Conservation (phyloP, 257 asterid genomes). For the Hygrophila difformis region DNA sequence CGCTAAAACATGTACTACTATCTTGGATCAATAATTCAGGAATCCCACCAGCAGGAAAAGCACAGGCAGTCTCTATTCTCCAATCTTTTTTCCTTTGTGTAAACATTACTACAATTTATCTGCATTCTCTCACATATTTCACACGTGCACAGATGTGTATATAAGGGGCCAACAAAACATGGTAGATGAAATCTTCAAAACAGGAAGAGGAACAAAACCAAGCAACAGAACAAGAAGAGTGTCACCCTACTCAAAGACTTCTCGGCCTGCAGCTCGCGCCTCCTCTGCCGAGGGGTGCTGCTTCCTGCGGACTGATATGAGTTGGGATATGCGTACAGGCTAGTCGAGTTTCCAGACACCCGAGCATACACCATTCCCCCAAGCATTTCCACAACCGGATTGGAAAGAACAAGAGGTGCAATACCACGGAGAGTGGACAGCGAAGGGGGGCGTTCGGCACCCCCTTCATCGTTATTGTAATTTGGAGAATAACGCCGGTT, state of each 20-base stretch:
- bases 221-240: constrained; percentile 37
- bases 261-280: constrained; percentile 35
- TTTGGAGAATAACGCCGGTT: not conserved
- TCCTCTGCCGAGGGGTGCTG: constrained; percentile 33
- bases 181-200: constrained; percentile 20
- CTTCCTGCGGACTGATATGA: constrained; percentile 18
- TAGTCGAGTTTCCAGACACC: constrained; percentile 28
- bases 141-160: too few species aligned
- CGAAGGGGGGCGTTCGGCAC: not conserved
- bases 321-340: constrained; percentile 17
- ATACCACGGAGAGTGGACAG: not conserved
- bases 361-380: constrained; percentile 24
- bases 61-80: too few species aligned
- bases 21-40: too few species aligned
- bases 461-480: not conserved
- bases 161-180: too few species aligned
- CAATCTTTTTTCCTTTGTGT: too few species aligned
- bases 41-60: too few species aligned
- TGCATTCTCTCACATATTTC: too few species aligned
- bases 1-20: too few species aligned
- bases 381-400: constrained; percentile 24
- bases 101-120: too few species aligned
- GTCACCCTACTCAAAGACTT: constrained; percentile 35
- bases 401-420: constrained; percentile 12
- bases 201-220: constrained; percentile 43